Evolutionary conservation across 331 rosid species (phyloP).

Genomic region (Pyrus hybrid): DNA sequence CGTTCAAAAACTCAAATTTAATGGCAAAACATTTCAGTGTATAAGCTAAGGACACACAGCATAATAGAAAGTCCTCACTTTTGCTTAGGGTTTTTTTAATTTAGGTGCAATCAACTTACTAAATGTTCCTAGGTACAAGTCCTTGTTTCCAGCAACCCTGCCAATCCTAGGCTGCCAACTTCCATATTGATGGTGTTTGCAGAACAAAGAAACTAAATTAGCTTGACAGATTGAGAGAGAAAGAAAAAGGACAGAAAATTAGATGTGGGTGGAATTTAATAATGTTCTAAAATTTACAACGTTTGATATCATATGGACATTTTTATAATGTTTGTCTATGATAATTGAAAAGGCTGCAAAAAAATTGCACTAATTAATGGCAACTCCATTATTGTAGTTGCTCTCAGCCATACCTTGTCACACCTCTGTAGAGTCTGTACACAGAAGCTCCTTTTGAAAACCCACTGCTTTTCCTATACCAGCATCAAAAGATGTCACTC

Average conservation of each 20-base stretch:
- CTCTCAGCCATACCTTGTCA: conserved; percentile 93
- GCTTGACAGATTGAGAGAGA: background rate
- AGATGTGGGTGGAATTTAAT: background rate
- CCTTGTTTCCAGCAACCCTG: conserved; percentile 96
- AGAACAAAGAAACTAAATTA: conserved; percentile 6
- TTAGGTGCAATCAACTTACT: too few relatives aligned
- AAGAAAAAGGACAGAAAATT: background rate
- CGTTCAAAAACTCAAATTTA: too few relatives aligned
- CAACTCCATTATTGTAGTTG: conserved; percentile 41
- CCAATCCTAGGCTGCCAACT: conserved; percentile 99
- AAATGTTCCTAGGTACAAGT: conserved; percentile 95
- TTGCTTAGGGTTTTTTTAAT: too few relatives aligned
- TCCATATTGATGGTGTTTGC: conserved; percentile 98
- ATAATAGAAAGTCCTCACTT: too few relatives aligned
- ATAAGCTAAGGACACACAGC: too few relatives aligned
- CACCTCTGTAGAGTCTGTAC: conserved; percentile 64
- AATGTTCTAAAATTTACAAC: background rate
- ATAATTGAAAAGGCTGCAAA: conserved; percentile 50
- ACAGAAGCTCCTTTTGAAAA: conserved; percentile 97
- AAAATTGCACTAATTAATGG: conserved; percentile 35
- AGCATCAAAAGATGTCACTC: background rate
- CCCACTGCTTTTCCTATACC: conserved; percentile 90
- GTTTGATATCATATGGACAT: background rate
- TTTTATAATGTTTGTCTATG: conserved; percentile 12
- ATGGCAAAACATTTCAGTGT: too few relatives aligned